A percentile compares a stretch with the other conserved stretches of the same genome.
Conservation (phyloP, 2,329 filamentous ascomycete species). For the Apiospora phragmitis region DNA sequence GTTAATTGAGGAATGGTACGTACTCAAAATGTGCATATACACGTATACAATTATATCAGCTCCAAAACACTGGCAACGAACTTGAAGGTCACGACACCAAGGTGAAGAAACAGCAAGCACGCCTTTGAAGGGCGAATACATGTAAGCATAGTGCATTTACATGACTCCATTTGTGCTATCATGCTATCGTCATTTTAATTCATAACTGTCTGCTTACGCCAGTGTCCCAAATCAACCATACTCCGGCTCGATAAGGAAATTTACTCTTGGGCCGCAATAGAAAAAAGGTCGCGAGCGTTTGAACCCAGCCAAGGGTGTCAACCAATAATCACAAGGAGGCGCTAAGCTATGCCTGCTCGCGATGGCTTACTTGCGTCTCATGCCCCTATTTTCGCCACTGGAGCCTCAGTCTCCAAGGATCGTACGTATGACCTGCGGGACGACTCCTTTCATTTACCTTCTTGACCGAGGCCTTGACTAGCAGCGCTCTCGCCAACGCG, state of each 20-base stretch:
- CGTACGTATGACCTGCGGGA: neutral
- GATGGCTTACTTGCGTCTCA: neutral
- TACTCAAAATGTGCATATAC: neutral
- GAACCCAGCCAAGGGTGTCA: neutral
- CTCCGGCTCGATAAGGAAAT: neutral
- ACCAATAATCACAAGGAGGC: too few species aligned
- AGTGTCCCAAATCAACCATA: neutral
- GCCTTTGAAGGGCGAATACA: neutral
- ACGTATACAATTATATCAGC: neutral
- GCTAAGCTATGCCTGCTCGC: neutral
- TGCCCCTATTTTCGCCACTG: neutral
- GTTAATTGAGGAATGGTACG: neutral
- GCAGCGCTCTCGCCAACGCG: slow-evolving; percentile 64
- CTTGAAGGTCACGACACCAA: too few species aligned
- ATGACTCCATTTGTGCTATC: neutral
- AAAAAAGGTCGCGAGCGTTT: neutral
- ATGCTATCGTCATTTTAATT: neutral
- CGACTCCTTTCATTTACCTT: neutral
- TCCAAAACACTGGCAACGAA: neutral
- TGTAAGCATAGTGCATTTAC: neutral
- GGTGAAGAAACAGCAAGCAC: neutral
- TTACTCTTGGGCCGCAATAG: neutral
- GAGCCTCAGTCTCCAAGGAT: neutral
- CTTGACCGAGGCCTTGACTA: slow-evolving; percentile 34
- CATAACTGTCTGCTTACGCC: slow-evolving; percentile 7